A percentile compares a stretch with the other conserved stretches of the same genome.
Evolutionary conservation across 805 yeast genomes (phyloP).

Genomic region (Metschnikowia dekortorum): DNA sequence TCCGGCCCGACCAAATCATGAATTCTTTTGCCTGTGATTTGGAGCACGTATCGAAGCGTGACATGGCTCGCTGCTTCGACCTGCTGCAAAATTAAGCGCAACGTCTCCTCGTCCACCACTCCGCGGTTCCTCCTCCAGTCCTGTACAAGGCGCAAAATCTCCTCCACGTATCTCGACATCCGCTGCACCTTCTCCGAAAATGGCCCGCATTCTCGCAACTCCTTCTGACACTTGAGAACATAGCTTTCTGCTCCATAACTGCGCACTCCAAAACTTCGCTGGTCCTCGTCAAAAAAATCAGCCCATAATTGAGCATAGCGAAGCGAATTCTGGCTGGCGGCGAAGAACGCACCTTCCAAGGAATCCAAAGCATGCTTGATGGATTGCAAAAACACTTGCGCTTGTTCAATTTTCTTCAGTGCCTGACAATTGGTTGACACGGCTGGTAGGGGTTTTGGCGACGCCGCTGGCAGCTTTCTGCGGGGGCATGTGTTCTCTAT

Average conservation of each 20-base stretch:
- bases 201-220: not conserved
- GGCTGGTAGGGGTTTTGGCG: not conserved
- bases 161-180: not conserved
- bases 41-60: not conserved
- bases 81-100: slow-evolving; percentile 1
- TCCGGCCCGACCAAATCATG: not conserved
- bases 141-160: not conserved
- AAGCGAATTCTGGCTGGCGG: not conserved
- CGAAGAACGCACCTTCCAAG: not conserved
- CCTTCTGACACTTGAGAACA: slow-evolving; percentile 7
- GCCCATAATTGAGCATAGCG: slow-evolving; percentile 2
- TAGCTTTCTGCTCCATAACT: slow-evolving; percentile 7
- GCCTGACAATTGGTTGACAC: not conserved
- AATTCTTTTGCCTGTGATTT: not conserved
- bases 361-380: not conserved
- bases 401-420: not conserved
- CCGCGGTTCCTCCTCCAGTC: not conserved
- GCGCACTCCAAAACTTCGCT: slow-evolving; percentile 1
- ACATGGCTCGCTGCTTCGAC: not conserved
- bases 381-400: not conserved
- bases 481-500: not conserved
- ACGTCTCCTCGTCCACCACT: not conserved
- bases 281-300: not conserved
- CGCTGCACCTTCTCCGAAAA: not conserved
- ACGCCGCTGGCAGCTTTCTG: not conserved